Evolutionary conservation across 345 rosid genomes (phyloP).

Genomic region (Gossypium stocksii): DNA sequence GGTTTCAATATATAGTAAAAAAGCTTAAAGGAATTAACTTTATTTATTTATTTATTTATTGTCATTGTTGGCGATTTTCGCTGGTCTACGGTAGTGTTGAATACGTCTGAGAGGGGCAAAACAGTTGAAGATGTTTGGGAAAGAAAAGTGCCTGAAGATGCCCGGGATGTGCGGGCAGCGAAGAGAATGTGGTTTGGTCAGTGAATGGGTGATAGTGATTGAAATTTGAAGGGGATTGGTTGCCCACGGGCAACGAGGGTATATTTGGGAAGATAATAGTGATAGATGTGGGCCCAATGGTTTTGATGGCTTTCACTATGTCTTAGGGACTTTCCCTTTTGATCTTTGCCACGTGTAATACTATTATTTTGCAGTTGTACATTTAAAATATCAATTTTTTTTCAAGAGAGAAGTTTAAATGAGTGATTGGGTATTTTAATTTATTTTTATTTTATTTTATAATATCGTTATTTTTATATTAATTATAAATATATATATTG

Average conservation of each 20-base stretch:
- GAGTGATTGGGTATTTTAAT: accelerated
- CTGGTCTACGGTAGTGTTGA: neutral
- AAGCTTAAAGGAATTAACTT: neutral
- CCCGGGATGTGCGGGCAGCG: conserved; percentile 32
- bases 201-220: neutral
- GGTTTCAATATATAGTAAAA: conserved; percentile 10
- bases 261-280: conserved; percentile 2
- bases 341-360: neutral
- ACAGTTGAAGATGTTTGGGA: conserved; percentile 12
- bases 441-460: accelerated
- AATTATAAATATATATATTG: accelerated
- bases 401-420: too few relatives aligned
- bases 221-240: neutral
- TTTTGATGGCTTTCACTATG: too few relatives aligned
- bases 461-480: too few relatives aligned
- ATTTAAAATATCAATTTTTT: too few relatives aligned
- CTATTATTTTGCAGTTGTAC: too few relatives aligned
- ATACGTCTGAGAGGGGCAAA: neutral
- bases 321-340: neutral
- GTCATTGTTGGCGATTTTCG: neutral
- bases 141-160: conserved; percentile 13
- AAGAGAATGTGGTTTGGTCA: conserved; percentile 9
- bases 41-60: neutral
- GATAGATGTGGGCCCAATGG: too few relatives aligned
- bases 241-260: conserved; percentile 14